Evolutionary conservation across 495 filamentous ascomycete species (phyloP).

Genomic region (Pyrenopolyporus hunteri): DNA sequence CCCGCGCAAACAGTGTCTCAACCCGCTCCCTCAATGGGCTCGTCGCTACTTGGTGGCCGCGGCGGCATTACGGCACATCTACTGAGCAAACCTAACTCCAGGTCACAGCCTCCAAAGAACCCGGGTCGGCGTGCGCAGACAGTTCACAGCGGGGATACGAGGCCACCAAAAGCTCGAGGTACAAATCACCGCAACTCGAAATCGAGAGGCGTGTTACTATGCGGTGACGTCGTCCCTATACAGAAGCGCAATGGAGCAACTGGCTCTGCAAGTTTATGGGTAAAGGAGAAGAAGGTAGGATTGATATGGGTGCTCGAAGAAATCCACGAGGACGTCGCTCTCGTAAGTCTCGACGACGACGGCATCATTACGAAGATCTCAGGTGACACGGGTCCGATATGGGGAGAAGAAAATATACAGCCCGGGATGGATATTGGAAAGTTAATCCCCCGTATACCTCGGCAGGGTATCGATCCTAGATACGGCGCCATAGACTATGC

Average conservation of each 20-base stretch:
- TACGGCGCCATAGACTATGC: constrained; percentile 74
- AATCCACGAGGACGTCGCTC: constrained; percentile 90
- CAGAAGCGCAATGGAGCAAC: constrained; percentile 90
- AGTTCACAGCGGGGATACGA: constrained; percentile 75
- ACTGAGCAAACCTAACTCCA: constrained; percentile 84
- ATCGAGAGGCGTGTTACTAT: constrained; percentile 89
- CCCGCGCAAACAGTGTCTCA: constrained; percentile 50
- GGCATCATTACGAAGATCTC: constrained; percentile 70
- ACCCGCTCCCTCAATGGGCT: constrained; percentile 49
- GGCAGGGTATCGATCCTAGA: constrained; percentile 65
- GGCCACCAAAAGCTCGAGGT: constrained; percentile 57
- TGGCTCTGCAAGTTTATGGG: constrained; percentile 94
- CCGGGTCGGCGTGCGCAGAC: constrained; percentile 67
- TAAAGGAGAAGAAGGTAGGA: constrained; percentile 93
- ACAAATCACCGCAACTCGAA: constrained; percentile 68
- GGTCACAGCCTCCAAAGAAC: constrained; percentile 54
- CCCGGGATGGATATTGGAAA: constrained; percentile 73
- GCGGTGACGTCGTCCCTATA: constrained; percentile 96
- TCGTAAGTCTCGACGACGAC: constrained; percentile 72
- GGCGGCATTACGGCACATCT: constrained; percentile 85
- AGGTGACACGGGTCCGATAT: constrained; percentile 77
- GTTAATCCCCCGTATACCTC: constrained; percentile 82
- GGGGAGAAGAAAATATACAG: constrained; percentile 71
- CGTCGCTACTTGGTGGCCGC: constrained; percentile 64
- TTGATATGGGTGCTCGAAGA: constrained; percentile 98